A percentile compares a stretch with the other conserved stretches of the same genome.
Evolutionary conservation across 805 yeast genomes (phyloP).

Genomic region (Pichia cabralensis): DNA sequence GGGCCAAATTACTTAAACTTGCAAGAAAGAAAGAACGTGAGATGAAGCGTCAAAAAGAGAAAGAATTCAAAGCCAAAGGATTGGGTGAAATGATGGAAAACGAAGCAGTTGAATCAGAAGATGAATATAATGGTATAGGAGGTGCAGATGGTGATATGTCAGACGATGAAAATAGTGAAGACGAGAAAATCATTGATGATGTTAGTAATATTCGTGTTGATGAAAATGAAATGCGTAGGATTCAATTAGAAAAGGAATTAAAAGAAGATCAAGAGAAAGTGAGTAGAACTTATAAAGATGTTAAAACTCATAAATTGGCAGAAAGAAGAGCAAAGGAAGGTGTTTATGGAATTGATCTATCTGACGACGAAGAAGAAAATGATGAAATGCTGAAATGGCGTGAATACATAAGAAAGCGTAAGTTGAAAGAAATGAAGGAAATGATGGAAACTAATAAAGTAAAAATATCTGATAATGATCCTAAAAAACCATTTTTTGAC

Average conservation of each 20-base stretch:
- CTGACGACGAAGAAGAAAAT: slow-evolving; percentile 48
- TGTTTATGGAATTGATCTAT: slow-evolving; percentile 51
- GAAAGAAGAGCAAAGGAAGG: slow-evolving; percentile 43
- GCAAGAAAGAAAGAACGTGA: slow-evolving; percentile 17
- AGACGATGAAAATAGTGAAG: slow-evolving; percentile 60
- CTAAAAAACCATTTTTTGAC: slow-evolving; percentile 11
- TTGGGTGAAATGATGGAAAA: slow-evolving; percentile 55
- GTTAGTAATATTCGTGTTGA: slow-evolving; percentile 45
- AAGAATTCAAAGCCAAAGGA: slow-evolving; percentile 51
- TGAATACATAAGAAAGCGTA: slow-evolving; percentile 8
- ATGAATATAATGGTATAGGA: slow-evolving; percentile 78
- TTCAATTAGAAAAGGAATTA: slow-evolving; percentile 49
- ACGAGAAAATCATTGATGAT: slow-evolving; percentile 72
- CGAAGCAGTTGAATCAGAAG: slow-evolving; percentile 84
- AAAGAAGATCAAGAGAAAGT: slow-evolving; percentile 54
- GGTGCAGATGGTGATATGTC: slow-evolving; percentile 56
- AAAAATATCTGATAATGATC: slow-evolving; percentile 7
- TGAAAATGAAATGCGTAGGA: slow-evolving; percentile 47
- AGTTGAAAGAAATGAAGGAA: slow-evolving; percentile 30
- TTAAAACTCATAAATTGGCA: slow-evolving; percentile 62
- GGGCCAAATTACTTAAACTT: slow-evolving; percentile 15
- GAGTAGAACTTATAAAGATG: slow-evolving; percentile 57
- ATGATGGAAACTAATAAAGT: slow-evolving; percentile 25
- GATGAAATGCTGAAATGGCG: slow-evolving; percentile 4
- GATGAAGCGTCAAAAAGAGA: slow-evolving; percentile 25